Evolutionary conservation across 306 rosid genomes (phyloP), one percentile per base, ranked within the genome.

Genomic region (Vachellia pachyceras): DNA sequence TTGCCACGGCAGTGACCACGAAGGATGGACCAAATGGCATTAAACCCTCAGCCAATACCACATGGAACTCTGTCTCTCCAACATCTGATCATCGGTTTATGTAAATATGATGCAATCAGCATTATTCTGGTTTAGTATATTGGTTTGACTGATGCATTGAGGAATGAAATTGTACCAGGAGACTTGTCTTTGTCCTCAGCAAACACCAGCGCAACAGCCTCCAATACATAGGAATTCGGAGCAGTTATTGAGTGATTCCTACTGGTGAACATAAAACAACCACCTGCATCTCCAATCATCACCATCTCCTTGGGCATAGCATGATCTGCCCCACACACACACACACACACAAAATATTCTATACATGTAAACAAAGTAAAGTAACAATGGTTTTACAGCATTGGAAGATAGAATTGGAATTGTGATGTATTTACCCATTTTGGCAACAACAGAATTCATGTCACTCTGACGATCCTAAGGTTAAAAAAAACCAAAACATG

Each of bases 241-340:
- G 42, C 18, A 47, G 83, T 83, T 75, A 76, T 80, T 11, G 75
- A 50, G 40, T 75, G 67, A 17, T 87, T 71, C 46, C 12, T 57
- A 25, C 86, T 80, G 73, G 23, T 77, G 78, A 78, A 84, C 72
- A 82, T 10, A 75, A 89, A 87, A 63, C 86, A 82, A 17, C 91
- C 88, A 49, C 83, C 85, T 41, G 76, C 89, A 66, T 87, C 86
- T 17, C 95, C 95, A 74, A 91, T 86, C 49, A 91, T 82, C 41
- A 78, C 81, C 0, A 90, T 87, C 78, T 89, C 91, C 85, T 29
- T 45, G 12, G 88, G 88, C 86, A 90, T 63, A 52, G 82, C 77
- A 78, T 84, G 68, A 82, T 90, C 94, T 90, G 87, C 58, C 58
- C 33, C 33, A 29, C 33, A 40, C 9, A 52, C 23, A 18, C 18